Evolutionary conservation across 1,139 yeast genomes (phyloP), one percentile per base, ranked within the genome.

Genomic region (Pichia sp.): DNA sequence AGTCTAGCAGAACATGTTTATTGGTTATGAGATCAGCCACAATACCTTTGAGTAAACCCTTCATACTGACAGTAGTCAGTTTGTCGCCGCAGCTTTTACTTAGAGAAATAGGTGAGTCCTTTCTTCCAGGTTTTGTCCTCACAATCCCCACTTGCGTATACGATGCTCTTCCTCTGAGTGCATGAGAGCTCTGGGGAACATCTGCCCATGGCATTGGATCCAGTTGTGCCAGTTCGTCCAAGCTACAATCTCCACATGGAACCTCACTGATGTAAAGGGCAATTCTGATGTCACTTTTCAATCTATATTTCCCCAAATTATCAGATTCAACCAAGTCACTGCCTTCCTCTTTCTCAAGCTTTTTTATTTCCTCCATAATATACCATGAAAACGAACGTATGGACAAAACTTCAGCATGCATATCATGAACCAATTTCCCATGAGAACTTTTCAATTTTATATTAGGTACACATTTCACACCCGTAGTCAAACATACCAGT

Each of bases 1-100:
- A 80, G 34, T 74, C 71, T 20, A 91, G 67, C 61, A 70, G 83
- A 3, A 83, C 66, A 20, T 74, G 67, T 48, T 66, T 17, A 17
- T 29, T 12, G 6, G 17, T 67, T 6, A 84, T 65, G 36, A 83
- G 58, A 2, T 63, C 62, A 48, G 79, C 72, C 2, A 80, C 76
- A 4, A 84, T 66, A 3, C 83, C 70, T 59, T 78, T 81, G 43
- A 84, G 69, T 3, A 89, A 56, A 0, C 96, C 91, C 0, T 78
- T 74, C 42, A 74, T 71, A 66, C 89, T 97, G 54, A 78, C 77
- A 50, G 84, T 57, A 45, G 89, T 78, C 33, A 92, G 66, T 64
- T 92, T 92, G 67, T 92, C 98, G 0, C 95, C 83, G 67, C 98
- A 92, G 0, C 96, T 88, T 66, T 91, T 92, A 46, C 95, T 87